Evolutionary conservation across 768 basidiomycete species (phyloP).

Genomic region (Hortiboletus campestris): DNA sequence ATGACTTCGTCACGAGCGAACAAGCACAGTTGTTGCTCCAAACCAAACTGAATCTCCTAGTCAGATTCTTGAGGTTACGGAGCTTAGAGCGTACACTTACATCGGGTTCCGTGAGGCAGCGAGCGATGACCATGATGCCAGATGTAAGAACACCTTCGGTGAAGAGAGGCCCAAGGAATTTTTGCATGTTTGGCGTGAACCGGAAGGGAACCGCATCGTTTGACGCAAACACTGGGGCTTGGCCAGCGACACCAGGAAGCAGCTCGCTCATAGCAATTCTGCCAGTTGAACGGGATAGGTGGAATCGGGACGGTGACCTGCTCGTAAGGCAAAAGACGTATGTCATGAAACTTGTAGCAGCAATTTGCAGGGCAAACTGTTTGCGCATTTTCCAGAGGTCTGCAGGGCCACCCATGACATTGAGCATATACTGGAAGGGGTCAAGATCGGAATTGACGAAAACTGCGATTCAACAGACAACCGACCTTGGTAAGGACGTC

Average conservation of each 20-base stretch:
- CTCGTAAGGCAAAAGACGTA: conserved; percentile 82
- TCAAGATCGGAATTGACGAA: neutral
- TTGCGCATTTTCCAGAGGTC: conserved; percentile 97
- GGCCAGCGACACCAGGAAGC: conserved; percentile 59
- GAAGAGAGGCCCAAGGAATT: conserved; percentile 83
- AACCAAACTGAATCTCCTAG: conserved; percentile 61
- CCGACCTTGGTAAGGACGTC: conserved; percentile 78
- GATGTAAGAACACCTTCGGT: conserved; percentile 88
- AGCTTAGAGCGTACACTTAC: conserved; percentile 39
- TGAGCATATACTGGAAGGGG: conserved; percentile 76
- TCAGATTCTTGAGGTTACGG: neutral
- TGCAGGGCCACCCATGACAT: conserved; percentile 76
- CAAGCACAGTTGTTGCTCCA: conserved; percentile 88
- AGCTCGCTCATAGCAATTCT: conserved; percentile 91
- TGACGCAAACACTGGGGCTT: conserved; percentile 66
- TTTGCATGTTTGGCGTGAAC: conserved; percentile 94
- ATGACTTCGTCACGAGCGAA: conserved; percentile 93
- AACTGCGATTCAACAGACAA: neutral
- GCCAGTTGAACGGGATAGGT: conserved; percentile 86
- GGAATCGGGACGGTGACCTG: conserved; percentile 81
- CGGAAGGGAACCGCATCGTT: conserved; percentile 95
- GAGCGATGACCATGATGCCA: conserved; percentile 87
- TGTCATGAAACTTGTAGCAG: conserved; percentile 89
- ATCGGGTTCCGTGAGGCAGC: conserved; percentile 89
- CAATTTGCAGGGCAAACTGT: conserved; percentile 90